Percentiles rank a stretch among this genome's conserved stretches.
Evolutionary conservation across 108 stramenopile species (phyloP).

Genomic region (Licmophora abbreviata): DNA sequence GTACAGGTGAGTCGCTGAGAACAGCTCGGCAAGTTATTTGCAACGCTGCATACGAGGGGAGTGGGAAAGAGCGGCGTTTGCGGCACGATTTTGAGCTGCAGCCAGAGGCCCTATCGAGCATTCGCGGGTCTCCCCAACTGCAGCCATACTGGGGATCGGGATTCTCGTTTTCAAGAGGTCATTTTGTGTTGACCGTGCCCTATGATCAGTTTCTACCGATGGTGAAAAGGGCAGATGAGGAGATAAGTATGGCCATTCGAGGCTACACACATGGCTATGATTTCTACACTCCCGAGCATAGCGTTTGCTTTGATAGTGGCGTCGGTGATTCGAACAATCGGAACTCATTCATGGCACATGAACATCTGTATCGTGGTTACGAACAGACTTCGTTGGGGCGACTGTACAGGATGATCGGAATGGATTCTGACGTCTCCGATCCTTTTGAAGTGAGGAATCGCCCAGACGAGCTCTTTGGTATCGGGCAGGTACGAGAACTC

Average conservation of each 20-base stretch:
- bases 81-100: conserved; percentile 26
- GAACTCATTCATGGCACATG: conserved; percentile 25
- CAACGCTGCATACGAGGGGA: conserved; percentile 28
- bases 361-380: conserved; percentile 7
- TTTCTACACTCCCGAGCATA: conserved; percentile 53
- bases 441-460: conserved; percentile 1
- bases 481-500: conserved; percentile 28
- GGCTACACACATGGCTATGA: conserved; percentile 72
- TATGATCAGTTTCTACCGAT: conserved; percentile 41
- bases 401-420: conserved; percentile 18
- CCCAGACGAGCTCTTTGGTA: conserved; percentile 22
- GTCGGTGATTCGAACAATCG: conserved; percentile 1
- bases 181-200: conserved; percentile 41
- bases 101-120: conserved; percentile 13
- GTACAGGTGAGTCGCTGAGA: conserved; percentile 51
- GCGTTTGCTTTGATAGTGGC: conserved; percentile 44
- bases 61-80: conserved; percentile 9
- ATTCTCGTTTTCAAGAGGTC: conserved; percentile 63
- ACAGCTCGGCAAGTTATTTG: conserved; percentile 40
- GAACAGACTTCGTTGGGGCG: conserved; percentile 24
- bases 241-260: conserved; percentile 49
- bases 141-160: conserved; percentile 86
- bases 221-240: conserved; percentile 55
- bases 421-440: conserved; percentile 6
- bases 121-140: conserved; percentile 28